These are phyloP conservation scores for Celoporthe dispersa DNA, from an alignment of 2,329 filamentous ascomycete genomes.

Conservation along the genomic window DNA sequence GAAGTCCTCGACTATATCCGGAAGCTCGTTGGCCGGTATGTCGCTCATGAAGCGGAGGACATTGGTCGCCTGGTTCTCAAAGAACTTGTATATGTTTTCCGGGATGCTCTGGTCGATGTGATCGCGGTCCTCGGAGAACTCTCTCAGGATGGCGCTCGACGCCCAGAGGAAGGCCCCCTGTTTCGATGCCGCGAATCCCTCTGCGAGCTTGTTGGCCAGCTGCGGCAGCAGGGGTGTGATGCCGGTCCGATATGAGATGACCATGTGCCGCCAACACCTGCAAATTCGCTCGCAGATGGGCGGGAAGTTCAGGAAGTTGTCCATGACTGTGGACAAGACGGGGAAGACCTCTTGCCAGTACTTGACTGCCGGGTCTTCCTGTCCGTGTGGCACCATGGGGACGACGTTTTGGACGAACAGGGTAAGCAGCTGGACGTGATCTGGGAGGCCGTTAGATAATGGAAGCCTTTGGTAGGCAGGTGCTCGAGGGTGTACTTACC, in stretches of 20 bases:
- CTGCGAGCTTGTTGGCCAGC: conserved; percentile 86
- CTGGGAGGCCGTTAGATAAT: conserved; percentile 46
- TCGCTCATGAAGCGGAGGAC: conserved; percentile 91
- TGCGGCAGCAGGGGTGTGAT: conserved; percentile 85
- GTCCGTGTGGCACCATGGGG: conserved; percentile 71
- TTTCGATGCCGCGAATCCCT: conserved; percentile 80
- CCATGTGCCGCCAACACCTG: conserved; percentile 95
- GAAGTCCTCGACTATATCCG: conserved; percentile 91
- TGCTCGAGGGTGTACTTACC: conserved; percentile 53
- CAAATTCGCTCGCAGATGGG: conserved; percentile 94
- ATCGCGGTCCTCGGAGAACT: conserved; percentile 91
- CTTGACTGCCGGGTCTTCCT: conserved; percentile 88
- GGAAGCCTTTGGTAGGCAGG: too few relatives aligned
- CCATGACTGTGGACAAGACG: conserved; percentile 81
- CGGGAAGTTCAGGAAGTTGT: conserved; percentile 82
- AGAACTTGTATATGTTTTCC: conserved; percentile 90
- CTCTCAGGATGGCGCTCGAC: conserved; percentile 89
- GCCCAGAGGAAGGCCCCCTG: conserved; percentile 99
- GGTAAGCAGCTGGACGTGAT: conserved; percentile 90
- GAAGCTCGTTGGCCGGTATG: conserved; percentile 73
- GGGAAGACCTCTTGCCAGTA: conserved; percentile 96
- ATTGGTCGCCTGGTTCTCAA: conserved; percentile 87
- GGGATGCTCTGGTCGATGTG: conserved; percentile 81
- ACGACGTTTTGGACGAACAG: conserved; percentile 81
- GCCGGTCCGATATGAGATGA: conserved; percentile 90